phyloP scores from a whole-genome alignment of 768 basidiomycete species.

The Boletellus emodensis region DNA sequence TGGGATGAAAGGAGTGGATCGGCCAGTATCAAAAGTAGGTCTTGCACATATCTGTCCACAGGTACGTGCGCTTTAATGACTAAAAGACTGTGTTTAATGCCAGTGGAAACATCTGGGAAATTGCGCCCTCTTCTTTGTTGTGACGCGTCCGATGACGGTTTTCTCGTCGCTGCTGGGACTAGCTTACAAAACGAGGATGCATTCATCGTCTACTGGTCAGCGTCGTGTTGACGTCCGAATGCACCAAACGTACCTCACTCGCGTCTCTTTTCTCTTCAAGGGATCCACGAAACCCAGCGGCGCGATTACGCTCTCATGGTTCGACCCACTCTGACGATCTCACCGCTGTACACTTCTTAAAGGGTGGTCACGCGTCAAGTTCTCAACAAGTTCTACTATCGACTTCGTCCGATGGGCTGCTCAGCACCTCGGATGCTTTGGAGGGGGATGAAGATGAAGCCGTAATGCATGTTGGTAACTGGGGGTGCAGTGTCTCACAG shows the following conservation, averaged over 20 bases:
- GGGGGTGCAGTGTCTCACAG: slow-evolving; percentile 77
- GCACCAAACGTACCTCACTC: slow-evolving; percentile 1
- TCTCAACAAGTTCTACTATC: slow-evolving; percentile 59
- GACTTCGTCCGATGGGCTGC: slow-evolving; percentile 78
- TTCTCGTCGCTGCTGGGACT: slow-evolving; percentile 77
- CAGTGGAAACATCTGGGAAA: slow-evolving; percentile 50
- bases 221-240: background rate
- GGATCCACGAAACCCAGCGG: slow-evolving; percentile 78
- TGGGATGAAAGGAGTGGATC: slow-evolving; percentile 68
- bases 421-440: slow-evolving; percentile 64
- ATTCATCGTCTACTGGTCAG: slow-evolving; percentile 78
- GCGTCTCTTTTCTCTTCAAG: slow-evolving; percentile 35
- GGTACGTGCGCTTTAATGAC: slow-evolving; percentile 31
- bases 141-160: slow-evolving; percentile 66
- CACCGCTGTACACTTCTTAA: slow-evolving; percentile 61
- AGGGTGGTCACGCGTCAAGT: slow-evolving; percentile 27
- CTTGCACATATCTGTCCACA: background rate
- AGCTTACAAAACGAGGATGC: slow-evolving; percentile 81
- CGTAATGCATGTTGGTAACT: slow-evolving; percentile 74
- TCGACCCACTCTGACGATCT: slow-evolving; percentile 94
- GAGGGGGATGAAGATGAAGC: slow-evolving; percentile 91
- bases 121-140: slow-evolving; percentile 53
- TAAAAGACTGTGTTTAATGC: slow-evolving; percentile 28
- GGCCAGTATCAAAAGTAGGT: slow-evolving; percentile 59
- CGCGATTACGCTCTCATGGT: slow-evolving; percentile 68